Conservation (phyloP, 257 asterid genomes). For the Rehmannia glutinosa region DNA sequence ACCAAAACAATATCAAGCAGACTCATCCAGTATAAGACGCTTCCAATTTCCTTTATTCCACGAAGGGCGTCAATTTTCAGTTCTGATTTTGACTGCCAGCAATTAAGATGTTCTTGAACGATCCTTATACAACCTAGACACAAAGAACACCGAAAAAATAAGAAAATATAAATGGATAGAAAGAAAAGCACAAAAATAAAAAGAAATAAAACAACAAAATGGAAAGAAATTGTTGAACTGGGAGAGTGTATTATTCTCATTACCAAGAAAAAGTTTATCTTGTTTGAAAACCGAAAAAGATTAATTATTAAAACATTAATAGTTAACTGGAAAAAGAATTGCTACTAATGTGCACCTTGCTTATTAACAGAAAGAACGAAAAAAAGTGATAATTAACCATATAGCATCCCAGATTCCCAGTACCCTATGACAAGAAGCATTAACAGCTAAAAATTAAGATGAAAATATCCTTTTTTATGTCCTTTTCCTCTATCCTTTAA, state of each 20-base stretch:
- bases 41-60: slow-evolving; percentile 96
- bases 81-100: slow-evolving; percentile 91
- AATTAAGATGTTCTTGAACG: slow-evolving; percentile 71
- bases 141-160: slow-evolving; percentile 2
- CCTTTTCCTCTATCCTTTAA: no score
- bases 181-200: not conserved
- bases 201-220: not conserved
- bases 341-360: not conserved
- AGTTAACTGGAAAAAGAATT: not conserved
- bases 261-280: not conserved
- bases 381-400: not conserved
- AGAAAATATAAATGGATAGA: not conserved
- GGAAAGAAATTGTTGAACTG: not conserved
- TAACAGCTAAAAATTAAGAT: no score
- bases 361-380: not conserved
- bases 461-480: no score
- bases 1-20: slow-evolving; percentile 95
- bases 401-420: not conserved
- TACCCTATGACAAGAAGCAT: not conserved
- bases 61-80: slow-evolving; percentile 77
- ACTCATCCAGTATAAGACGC: slow-evolving; percentile 94
- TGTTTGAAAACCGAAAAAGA: not conserved
- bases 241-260: not conserved
- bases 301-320: not conserved
- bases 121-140: slow-evolving; percentile 72